These are phyloP conservation scores for Cicer arietinum DNA, from an alignment of 306 rosid genomes.

Conservation along the genomic window DNA sequence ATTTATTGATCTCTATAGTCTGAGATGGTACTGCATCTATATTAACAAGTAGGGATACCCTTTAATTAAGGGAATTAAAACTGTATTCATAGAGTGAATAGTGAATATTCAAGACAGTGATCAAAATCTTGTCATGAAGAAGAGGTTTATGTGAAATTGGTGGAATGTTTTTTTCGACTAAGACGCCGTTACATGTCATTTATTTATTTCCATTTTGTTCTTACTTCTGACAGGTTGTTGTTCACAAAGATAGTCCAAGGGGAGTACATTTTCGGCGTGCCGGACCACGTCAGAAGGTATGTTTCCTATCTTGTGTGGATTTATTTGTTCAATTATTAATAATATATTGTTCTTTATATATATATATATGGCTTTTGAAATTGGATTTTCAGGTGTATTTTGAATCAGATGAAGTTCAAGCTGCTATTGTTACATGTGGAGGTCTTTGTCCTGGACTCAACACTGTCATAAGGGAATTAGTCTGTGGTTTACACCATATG, in stretches of 20 bases:
- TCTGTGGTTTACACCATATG: conserved; percentile 87
- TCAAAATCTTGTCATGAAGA: conserved; percentile 13
- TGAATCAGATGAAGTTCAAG: conserved; percentile 83
- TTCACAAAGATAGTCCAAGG: conserved; percentile 82
- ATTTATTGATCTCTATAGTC: neutral
- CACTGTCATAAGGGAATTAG: conserved; percentile 94
- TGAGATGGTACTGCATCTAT: conserved; percentile 40
- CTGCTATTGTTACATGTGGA: conserved; percentile 94
- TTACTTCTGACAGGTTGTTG: conserved; percentile 60
- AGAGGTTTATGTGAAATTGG: conserved; percentile 33
- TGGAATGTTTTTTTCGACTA: conserved; percentile 4
- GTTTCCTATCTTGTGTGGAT: neutral
- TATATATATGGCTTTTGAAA: neutral
- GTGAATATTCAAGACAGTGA: conserved; percentile 22
- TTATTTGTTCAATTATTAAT: conserved; percentile 15
- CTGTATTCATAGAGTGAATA: conserved; percentile 18
- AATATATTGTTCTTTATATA: neutral
- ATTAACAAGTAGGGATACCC: conserved; percentile 3
- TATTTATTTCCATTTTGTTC: conserved; percentile 11
- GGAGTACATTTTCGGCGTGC: conserved; percentile 95
- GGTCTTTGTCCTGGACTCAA: conserved; percentile 99
- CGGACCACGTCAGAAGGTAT: conserved; percentile 94
- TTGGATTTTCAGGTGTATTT: conserved; percentile 71
- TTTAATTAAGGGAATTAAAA: neutral
- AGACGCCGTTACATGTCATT: neutral